phyloP scores from a whole-genome alignment of 2,329 filamentous ascomycete genomes.

The Fusarium paranaense region DNA sequence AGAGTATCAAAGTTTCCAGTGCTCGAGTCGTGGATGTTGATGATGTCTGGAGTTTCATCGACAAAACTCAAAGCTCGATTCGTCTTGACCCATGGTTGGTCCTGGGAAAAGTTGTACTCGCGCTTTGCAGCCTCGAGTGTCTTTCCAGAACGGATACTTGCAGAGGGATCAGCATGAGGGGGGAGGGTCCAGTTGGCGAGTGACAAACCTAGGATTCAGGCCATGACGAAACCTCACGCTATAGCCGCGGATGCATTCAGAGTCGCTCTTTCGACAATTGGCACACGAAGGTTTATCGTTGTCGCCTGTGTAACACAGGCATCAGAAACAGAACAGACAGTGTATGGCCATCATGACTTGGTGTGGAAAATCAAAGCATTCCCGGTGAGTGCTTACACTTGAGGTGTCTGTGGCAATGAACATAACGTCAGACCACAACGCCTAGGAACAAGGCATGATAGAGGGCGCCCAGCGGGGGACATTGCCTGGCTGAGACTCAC shows the following conservation, averaged over 20 bases:
- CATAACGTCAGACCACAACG: constrained; percentile 11
- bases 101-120: constrained; percentile 40
- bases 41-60: constrained; percentile 45
- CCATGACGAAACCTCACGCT: constrained; percentile 46
- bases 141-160: constrained; percentile 37
- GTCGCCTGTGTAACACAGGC: constrained; percentile 26
- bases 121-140: constrained; percentile 26
- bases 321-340: constrained; percentile 10
- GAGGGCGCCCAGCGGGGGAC: constrained; percentile 2
- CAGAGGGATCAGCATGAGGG: not conserved
- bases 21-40: constrained; percentile 42
- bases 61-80: constrained; percentile 44
- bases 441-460: not conserved
- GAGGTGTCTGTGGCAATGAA: constrained; percentile 32
- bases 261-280: constrained; percentile 43
- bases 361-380: not conserved
- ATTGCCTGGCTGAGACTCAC: constrained; percentile 31
- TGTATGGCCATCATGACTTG: not conserved
- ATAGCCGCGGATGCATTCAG: constrained; percentile 44
- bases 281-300: constrained; percentile 35
- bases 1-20: constrained; percentile 26
- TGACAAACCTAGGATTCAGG: constrained; percentile 41
- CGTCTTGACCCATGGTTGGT: constrained; percentile 46
- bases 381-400: constrained; percentile 31
- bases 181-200: not conserved